These are phyloP conservation scores for Ogataea wickerhamii DNA, from an alignment of 805 yeast species.

Conservation along the genomic window DNA sequence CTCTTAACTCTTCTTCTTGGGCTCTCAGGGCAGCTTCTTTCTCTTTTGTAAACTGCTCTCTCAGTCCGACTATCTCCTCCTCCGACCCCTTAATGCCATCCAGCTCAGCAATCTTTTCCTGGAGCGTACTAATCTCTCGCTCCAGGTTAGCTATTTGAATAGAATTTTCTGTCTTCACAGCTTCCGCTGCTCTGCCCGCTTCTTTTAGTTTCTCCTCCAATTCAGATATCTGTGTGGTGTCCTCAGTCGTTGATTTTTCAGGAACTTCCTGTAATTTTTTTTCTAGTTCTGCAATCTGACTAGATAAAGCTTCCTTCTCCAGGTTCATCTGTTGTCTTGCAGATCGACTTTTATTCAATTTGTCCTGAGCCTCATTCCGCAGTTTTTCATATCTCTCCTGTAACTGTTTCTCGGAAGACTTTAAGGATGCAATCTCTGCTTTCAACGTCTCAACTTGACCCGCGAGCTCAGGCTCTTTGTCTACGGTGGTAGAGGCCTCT, in stretches of 20 bases:
- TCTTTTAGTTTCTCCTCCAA: constrained; percentile 5
- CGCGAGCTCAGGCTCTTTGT: constrained; percentile 16
- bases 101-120: constrained; percentile 14
- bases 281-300: constrained; percentile 16
- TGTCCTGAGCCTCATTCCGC: constrained; percentile 30
- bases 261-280: constrained; percentile 7
- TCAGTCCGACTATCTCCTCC: constrained; percentile 15
- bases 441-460: constrained; percentile 25
- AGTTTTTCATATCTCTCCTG: constrained; percentile 28
- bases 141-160: constrained; percentile 12
- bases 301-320: constrained; percentile 15
- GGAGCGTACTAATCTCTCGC: constrained; percentile 16
- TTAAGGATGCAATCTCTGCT: constrained; percentile 14
- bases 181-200: constrained; percentile 9
- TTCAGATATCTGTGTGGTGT: constrained; percentile 1
- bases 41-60: constrained; percentile 18
- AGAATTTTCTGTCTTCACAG: constrained; percentile 15
- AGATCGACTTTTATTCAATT: constrained; percentile 25
- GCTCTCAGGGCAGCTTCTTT: constrained; percentile 19
- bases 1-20: constrained; percentile 19
- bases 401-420: constrained; percentile 14
- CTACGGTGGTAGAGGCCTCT: constrained; percentile 15
- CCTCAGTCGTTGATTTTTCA: background rate
- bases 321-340: constrained; percentile 20
- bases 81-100: constrained; percentile 1